A percentile compares a stretch with the other conserved stretches of the same genome.
Conservation (phyloP, 208 protist genomes). For the Tritrichomonas foetus region DNA sequence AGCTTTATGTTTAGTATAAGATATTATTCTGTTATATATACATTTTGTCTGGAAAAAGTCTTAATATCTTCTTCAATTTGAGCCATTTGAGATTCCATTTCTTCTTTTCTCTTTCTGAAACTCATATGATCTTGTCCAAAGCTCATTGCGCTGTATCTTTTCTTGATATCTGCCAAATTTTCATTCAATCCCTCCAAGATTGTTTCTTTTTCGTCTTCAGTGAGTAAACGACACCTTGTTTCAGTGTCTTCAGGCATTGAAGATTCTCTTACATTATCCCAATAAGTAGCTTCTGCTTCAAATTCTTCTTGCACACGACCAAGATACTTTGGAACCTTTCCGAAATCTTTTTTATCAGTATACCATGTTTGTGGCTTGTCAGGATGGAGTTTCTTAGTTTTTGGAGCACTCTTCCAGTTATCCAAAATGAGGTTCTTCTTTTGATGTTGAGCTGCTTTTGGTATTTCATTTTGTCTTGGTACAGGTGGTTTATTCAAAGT, state of each 20-base stretch:
- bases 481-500: slow-evolving; percentile 19
- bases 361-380: neutral
- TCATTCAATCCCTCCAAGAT: neutral
- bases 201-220: neutral
- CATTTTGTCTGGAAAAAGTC: neutral
- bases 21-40: slow-evolving; percentile 13
- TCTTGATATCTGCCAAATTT: slow-evolving; percentile 13
- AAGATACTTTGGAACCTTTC: neutral
- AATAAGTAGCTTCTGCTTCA: neutral
- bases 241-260: neutral
- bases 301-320: neutral
- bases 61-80: neutral
- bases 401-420: neutral
- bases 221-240: neutral
- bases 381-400: slow-evolving; percentile 14
- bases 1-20: too few relatives aligned
- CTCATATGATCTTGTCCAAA: neutral
- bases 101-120: neutral
- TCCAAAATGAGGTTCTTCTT: neutral
- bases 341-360: slow-evolving; percentile 2
- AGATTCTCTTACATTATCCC: neutral
- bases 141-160: neutral
- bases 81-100: neutral
- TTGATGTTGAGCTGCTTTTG: neutral
- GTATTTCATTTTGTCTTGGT: neutral